phyloP scores from a whole-genome alignment of 73 alveolate genomes.

The Effrenium voratum region DNA sequence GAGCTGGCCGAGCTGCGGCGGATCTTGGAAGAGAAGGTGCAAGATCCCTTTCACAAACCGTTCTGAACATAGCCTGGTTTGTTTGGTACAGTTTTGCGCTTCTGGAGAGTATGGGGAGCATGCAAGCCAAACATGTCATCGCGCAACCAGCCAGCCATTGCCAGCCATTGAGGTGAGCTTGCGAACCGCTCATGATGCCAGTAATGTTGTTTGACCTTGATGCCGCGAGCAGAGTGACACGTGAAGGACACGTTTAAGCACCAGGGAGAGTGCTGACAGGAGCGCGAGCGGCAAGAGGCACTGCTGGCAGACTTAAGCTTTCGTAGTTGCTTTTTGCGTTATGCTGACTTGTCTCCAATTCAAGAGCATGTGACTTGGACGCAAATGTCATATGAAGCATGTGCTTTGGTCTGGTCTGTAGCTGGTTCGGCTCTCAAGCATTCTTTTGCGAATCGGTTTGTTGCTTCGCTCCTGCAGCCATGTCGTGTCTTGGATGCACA shows the following conservation, averaged over 20 bases:
- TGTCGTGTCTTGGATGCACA: constrained; percentile 47
- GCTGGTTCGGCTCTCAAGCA: constrained; percentile 1
- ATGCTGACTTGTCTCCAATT: not conserved
- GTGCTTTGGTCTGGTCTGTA: not conserved
- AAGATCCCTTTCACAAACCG: not conserved
- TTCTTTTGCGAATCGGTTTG: no score
- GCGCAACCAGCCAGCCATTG: not conserved
- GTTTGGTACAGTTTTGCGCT: not conserved
- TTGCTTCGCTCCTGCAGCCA: not conserved
- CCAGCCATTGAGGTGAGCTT: not conserved
- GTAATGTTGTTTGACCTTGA: no score
- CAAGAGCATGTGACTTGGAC: not conserved
- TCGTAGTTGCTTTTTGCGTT: not conserved
- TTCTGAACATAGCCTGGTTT: not conserved
- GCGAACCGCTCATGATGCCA: not conserved
- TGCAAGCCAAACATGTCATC: not conserved
- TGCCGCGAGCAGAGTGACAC: no score
- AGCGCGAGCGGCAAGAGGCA: constrained; percentile 68
- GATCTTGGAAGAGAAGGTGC: constrained; percentile 35
- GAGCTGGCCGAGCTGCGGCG: constrained; percentile 56
- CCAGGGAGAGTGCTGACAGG: no score
- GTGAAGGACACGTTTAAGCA: no score
- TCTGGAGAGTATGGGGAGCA: not conserved
- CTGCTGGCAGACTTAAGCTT: not conserved
- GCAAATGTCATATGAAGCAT: not conserved